Conservation (phyloP, 495 filamentous ascomycete species). For the Podospora fimiseda region DNA sequence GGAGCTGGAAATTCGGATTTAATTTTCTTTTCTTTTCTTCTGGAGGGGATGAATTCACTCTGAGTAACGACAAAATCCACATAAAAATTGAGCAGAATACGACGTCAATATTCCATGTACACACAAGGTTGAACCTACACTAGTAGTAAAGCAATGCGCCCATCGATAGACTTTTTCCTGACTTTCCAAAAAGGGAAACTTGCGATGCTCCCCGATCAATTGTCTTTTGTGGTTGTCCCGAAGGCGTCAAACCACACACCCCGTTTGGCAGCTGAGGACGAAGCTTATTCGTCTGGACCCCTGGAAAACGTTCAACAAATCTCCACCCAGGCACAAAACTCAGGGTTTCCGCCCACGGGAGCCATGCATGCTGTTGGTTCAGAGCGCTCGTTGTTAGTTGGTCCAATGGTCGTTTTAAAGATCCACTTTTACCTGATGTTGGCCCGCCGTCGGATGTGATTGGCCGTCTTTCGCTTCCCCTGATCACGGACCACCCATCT, state of each 20-base stretch:
- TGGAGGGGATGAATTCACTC: no score
- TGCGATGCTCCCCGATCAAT: background rate
- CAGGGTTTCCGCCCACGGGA: background rate
- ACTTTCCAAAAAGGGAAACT: background rate
- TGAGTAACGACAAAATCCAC: no score
- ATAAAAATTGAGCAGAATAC: no score
- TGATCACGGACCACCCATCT: background rate
- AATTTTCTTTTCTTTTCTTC: no score
- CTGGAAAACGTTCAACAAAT: background rate
- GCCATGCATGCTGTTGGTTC: conserved; percentile 1
- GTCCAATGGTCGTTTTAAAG: background rate
- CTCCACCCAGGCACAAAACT: background rate
- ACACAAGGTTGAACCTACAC: no score
- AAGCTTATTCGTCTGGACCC: background rate
- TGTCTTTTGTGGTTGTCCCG: no score
- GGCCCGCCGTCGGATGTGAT: background rate
- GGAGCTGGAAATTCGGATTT: no score
- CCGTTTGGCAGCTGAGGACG: no score
- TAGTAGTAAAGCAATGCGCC: background rate
- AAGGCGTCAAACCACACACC: no score
- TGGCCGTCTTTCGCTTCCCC: background rate
- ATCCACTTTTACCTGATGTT: conserved; percentile 1
- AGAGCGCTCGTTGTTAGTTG: no score
- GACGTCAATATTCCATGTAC: no score
- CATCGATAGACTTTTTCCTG: conserved; percentile 1